These are phyloP conservation scores for Pseudogymnoascus sp. DNA, from an alignment of 2,329 filamentous ascomycete genomes.

Conservation along the genomic window DNA sequence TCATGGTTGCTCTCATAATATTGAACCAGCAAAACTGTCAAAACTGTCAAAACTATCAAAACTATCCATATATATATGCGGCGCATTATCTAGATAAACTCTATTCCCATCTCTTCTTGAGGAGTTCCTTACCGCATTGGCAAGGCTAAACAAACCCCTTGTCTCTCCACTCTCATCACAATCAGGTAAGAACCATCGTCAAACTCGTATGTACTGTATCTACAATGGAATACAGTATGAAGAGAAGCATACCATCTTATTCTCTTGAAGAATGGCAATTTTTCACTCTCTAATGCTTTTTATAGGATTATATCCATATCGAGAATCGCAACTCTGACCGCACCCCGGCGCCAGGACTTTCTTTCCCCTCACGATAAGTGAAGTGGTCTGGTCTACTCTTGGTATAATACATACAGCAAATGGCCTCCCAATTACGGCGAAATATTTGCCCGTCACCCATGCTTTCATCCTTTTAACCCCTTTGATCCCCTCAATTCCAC, in stretches of 20 bases:
- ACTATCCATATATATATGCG: not conserved
- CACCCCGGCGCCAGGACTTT: not conserved
- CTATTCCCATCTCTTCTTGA: not conserved
- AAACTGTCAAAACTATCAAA: too few relatives aligned
- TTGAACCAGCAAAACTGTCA: not conserved
- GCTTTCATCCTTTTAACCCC: not conserved
- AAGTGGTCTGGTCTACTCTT: not conserved
- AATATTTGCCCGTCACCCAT: not conserved
- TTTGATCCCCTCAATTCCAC: not conserved
- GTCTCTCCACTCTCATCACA: not conserved
- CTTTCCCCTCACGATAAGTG: not conserved
- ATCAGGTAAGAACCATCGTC: not conserved
- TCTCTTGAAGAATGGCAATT: not conserved
- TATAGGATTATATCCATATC: not conserved
- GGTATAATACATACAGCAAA: not conserved
- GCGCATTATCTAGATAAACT: not conserved
- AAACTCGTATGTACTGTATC: too few relatives aligned
- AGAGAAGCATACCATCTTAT: not conserved
- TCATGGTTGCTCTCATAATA: not conserved
- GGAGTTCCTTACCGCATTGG: not conserved
- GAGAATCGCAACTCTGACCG: not conserved
- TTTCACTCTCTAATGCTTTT: not conserved
- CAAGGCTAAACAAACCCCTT: not conserved
- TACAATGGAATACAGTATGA: not conserved
- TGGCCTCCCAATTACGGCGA: conserved; percentile 1